Percentiles rank a stretch among this genome's conserved stretches.
Evolutionary conservation across 2,329 filamentous ascomycete genomes (phyloP).

Genomic region (Alternaria burnsii): DNA sequence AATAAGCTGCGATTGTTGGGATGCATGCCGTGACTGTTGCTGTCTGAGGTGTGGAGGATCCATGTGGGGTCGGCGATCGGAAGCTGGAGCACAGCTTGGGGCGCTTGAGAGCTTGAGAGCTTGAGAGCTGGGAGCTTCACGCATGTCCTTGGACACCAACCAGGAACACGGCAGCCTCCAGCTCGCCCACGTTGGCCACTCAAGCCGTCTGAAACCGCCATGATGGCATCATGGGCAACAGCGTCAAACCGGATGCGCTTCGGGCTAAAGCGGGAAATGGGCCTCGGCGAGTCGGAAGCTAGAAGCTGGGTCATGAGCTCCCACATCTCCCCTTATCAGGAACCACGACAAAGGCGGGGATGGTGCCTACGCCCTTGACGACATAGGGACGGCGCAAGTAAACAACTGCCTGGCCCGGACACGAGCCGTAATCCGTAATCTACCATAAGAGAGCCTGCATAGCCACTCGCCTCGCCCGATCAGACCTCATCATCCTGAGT

Average conservation of each 20-base stretch:
- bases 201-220: slow-evolving; percentile 44
- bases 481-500: slow-evolving; percentile 39
- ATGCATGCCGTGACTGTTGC: slow-evolving; percentile 36
- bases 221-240: slow-evolving; percentile 42
- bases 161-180: slow-evolving; percentile 37
- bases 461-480: slow-evolving; percentile 37
- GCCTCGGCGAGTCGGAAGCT: slow-evolving; percentile 44
- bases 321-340: slow-evolving; percentile 38
- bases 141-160: slow-evolving; percentile 14
- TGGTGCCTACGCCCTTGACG: slow-evolving; percentile 36
- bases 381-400: slow-evolving; percentile 35
- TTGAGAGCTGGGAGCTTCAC: slow-evolving; percentile 14
- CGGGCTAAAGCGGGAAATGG: slow-evolving; percentile 32
- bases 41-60: slow-evolving; percentile 33
- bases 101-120: slow-evolving; percentile 14
- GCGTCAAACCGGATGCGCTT: slow-evolving; percentile 37
- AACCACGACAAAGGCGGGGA: slow-evolving; percentile 34
- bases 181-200: slow-evolving; percentile 45
- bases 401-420: slow-evolving; percentile 31
- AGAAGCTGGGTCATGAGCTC: slow-evolving; percentile 29
- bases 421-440: slow-evolving; percentile 23
- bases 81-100: slow-evolving; percentile 18
- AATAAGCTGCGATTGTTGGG: slow-evolving; percentile 34
- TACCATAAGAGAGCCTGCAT: slow-evolving; percentile 34
- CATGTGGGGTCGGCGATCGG: slow-evolving; percentile 31